phyloP scores from a whole-genome alignment of 1,139 yeast species.

The Saccharomycopsis crataegensis region DNA sequence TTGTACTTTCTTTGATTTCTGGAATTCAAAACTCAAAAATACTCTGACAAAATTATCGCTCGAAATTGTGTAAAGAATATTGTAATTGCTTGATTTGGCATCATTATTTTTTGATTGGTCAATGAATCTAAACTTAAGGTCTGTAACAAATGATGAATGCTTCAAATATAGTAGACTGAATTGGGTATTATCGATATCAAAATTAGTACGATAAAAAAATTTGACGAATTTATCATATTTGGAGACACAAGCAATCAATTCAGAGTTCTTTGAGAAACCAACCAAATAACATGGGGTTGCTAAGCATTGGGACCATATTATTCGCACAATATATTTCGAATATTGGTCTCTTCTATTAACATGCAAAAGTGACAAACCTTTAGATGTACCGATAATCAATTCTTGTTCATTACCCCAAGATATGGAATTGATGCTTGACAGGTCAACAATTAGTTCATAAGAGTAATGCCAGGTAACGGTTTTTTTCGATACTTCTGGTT shows the following conservation, averaged over 20 bases:
- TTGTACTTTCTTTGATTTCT: constrained; percentile 49
- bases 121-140: constrained; percentile 29
- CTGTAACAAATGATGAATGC: constrained; percentile 54
- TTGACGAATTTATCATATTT: constrained; percentile 60
- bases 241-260: constrained; percentile 57
- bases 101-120: constrained; percentile 8
- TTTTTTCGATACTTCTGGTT: constrained; percentile 27
- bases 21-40: constrained; percentile 67
- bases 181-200: constrained; percentile 56
- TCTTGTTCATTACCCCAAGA: constrained; percentile 67
- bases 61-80: constrained; percentile 55
- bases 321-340: constrained; percentile 27
- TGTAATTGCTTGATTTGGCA: constrained; percentile 25
- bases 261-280: constrained; percentile 56
- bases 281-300: constrained; percentile 51
- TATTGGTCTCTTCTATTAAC: constrained; percentile 33
- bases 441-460: constrained; percentile 30
- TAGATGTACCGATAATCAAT: constrained; percentile 51
- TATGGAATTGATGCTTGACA: constrained; percentile 41
- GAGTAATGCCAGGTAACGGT: constrained; percentile 41
- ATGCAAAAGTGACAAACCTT: constrained; percentile 46
- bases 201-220: constrained; percentile 71
- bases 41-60: constrained; percentile 50
- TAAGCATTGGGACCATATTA: constrained; percentile 51
- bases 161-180: constrained; percentile 67